Evolutionary conservation across 495 filamentous ascomycete genomes (phyloP).

Genomic region (Talaromyces stipitatus): DNA sequence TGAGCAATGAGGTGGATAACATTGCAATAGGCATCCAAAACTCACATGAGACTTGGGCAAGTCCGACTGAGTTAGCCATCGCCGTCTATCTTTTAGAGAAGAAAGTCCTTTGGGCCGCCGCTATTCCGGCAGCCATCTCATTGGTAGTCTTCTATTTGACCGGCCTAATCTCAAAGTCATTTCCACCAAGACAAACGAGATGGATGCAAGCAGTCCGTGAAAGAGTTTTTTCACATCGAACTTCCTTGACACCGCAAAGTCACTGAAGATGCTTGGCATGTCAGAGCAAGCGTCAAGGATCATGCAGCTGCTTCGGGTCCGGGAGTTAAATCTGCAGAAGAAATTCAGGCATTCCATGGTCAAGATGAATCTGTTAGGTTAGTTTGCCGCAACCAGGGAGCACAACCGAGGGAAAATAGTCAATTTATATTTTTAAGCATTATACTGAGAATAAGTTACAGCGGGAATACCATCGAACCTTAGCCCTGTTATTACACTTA

Average conservation of each 20-base stretch:
- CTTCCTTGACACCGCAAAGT: neutral
- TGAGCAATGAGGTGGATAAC: constrained; percentile 55
- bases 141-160: constrained; percentile 12
- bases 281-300: neutral
- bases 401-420: neutral
- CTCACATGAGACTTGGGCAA: constrained; percentile 54
- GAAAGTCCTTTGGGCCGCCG: constrained; percentile 39
- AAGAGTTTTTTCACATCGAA: neutral
- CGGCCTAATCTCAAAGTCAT: constrained; percentile 3
- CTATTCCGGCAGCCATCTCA: constrained; percentile 38
- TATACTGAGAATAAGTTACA: neutral
- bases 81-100: constrained; percentile 51
- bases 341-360: constrained; percentile 1
- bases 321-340: constrained; percentile 1
- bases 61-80: constrained; percentile 48
- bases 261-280: constrained; percentile 1
- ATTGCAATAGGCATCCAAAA: constrained; percentile 38
- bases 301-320: constrained; percentile 1
- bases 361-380: neutral
- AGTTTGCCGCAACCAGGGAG: too few relatives aligned
- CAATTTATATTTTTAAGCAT: neutral
- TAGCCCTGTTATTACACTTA: constrained; percentile 2
- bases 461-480: constrained; percentile 2
- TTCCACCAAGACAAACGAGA: neutral
- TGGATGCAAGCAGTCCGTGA: constrained; percentile 5